phyloP scores from a whole-genome alignment of 768 basidiomycete genomes.

The Sporobolomyces pararoseus region DNA sequence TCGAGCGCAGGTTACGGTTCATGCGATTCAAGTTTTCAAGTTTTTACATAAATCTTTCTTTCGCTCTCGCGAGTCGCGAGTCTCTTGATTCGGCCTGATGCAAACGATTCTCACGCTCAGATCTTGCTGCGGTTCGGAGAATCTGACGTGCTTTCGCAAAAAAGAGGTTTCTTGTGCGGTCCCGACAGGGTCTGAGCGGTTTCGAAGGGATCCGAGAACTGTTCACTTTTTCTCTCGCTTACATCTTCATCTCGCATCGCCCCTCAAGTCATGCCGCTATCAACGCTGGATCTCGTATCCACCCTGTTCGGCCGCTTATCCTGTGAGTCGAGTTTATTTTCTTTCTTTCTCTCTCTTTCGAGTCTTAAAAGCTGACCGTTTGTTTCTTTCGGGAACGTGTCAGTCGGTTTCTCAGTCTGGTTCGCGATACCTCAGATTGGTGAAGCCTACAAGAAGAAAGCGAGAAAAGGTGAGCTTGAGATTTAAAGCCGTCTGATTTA shows the following conservation, averaged over 20 bases:
- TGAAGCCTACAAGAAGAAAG: neutral
- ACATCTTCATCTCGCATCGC: no score
- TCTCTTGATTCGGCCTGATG: no score
- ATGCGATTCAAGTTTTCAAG: no score
- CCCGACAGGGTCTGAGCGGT: no score
- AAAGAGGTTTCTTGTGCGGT: no score
- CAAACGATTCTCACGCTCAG: no score
- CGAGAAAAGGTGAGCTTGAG: neutral
- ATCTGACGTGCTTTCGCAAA: no score
- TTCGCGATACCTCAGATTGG: slow-evolving; percentile 20
- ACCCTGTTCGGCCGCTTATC: neutral
- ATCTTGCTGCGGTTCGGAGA: no score
- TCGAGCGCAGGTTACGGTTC: no score
- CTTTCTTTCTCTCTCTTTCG: neutral
- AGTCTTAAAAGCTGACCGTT: neutral
- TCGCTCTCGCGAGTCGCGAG: no score
- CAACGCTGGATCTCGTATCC: slow-evolving; percentile 6
- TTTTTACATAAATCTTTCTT: no score
- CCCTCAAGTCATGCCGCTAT: neutral
- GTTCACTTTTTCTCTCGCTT: neutral
- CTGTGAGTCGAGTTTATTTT: neutral
- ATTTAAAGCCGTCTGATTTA: neutral
- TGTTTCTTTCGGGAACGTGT: neutral
- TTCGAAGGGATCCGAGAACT: no score
- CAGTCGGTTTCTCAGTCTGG: slow-evolving; percentile 22